A percentile compares a stretch with the other conserved stretches of the same genome.
These are phyloP conservation scores for Bruguiera sexangula DNA, from an alignment of 345 rosid genomes.

Conservation along the genomic window DNA sequence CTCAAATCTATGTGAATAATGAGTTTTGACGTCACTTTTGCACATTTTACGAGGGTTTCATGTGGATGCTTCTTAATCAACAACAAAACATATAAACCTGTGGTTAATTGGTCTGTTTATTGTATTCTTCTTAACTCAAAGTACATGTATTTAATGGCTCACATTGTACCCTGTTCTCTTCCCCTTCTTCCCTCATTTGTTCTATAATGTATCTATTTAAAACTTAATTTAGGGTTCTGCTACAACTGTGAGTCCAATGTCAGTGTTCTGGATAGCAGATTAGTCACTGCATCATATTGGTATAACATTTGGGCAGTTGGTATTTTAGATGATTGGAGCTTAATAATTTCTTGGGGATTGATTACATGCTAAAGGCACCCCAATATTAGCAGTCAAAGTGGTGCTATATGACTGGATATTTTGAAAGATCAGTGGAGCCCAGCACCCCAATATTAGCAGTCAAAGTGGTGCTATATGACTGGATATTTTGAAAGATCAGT, in stretches of 20 bases:
- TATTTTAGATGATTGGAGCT: neutral
- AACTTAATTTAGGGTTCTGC: neutral
- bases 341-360: neutral
- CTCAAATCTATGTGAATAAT: too few relatives aligned
- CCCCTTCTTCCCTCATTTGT: too few relatives aligned
- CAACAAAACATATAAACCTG: too few relatives aligned
- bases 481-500: slow-evolving; percentile 95
- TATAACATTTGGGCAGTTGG: neutral
- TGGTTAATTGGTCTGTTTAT: too few relatives aligned
- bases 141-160: too few relatives aligned
- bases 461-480: slow-evolving; percentile 98
- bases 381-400: slow-evolving; percentile 97
- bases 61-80: too few relatives aligned
- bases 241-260: neutral
- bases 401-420: slow-evolving; percentile 96
- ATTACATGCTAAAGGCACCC: slow-evolving; percentile 72
- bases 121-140: too few relatives aligned
- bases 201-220: neutral
- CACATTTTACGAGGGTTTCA: too few relatives aligned
- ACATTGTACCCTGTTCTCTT: too few relatives aligned
- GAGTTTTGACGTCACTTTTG: too few relatives aligned
- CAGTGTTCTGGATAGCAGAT: neutral
- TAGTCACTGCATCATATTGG: slow-evolving; percentile 1
- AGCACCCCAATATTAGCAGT: slow-evolving; percentile 98
- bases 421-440: slow-evolving; percentile 99